Evolutionary conservation across 192 early-diverging fungal genomes (phyloP).

Genomic region (Spizellomyces punctatus): DNA sequence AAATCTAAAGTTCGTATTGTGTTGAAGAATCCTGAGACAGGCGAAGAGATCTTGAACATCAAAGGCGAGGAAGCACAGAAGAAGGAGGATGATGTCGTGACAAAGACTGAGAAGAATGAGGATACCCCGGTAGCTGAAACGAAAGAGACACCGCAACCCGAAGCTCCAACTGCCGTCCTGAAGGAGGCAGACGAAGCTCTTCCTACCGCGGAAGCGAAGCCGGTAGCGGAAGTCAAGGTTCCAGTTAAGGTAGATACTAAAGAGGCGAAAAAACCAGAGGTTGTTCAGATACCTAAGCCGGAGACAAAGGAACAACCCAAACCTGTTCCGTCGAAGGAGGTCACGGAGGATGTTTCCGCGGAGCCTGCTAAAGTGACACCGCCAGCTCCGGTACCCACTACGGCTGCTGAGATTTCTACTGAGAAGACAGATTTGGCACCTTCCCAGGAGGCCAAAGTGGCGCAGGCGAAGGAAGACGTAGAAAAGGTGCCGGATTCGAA

Average conservation of each 20-base stretch:
- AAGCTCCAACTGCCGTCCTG: background rate
- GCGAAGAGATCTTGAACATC: background rate
- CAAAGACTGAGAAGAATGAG: background rate
- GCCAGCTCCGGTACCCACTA: background rate
- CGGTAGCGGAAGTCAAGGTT: background rate
- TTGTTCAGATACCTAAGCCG: no score
- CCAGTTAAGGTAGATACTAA: background rate
- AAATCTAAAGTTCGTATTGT: background rate
- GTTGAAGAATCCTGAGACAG: slow-evolving; percentile 9
- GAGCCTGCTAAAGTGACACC: background rate
- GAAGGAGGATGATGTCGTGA: background rate
- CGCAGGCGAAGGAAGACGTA: no score
- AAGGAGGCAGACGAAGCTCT: background rate
- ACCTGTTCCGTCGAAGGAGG: background rate
- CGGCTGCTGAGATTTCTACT: no score
- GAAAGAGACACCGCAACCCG: background rate
- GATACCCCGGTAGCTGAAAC: background rate
- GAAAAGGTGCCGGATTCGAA: background rate
- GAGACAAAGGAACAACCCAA: no score
- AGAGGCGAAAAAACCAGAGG: background rate
- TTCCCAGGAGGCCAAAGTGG: no score
- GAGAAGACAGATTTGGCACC: no score
- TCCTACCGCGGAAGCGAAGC: background rate
- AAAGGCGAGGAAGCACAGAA: slow-evolving; percentile 4
- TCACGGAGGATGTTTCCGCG: background rate